phyloP scores from a whole-genome alignment of 768 basidiomycete species.

The Psilocybe tampanensis region DNA sequence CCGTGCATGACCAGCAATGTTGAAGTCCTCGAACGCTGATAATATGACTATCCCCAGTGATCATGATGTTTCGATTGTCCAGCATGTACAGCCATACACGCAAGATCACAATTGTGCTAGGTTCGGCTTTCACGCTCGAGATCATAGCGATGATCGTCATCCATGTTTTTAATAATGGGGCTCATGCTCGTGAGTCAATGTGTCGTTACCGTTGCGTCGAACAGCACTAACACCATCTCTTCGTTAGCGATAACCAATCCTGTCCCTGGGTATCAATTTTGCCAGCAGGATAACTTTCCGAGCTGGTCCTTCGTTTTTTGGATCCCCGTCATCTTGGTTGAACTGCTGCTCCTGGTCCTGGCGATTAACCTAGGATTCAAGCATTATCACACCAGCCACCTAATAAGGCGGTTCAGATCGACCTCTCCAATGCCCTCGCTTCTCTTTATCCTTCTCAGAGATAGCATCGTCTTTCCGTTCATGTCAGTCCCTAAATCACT shows the following conservation, averaged over 20 bases:
- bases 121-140: neutral
- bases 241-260: constrained; percentile 5
- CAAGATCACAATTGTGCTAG: constrained; percentile 1
- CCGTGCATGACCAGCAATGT: neutral
- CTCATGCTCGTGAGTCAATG: neutral
- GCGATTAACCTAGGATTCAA: constrained; percentile 2
- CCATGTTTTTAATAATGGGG: constrained; percentile 1
- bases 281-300: constrained; percentile 6
- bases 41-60: neutral
- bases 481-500: neutral
- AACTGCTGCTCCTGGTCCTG: constrained; percentile 5
- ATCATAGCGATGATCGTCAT: neutral
- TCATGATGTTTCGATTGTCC: constrained; percentile 12
- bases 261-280: constrained; percentile 3
- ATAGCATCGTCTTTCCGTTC: constrained; percentile 12
- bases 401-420: neutral
- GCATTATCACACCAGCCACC: constrained; percentile 1
- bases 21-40: too few relatives aligned
- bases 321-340: constrained; percentile 6
- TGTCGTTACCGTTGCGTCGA: neutral
- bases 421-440: neutral
- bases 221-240: neutral
- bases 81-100: constrained; percentile 15
- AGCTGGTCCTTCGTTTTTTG: constrained; percentile 6
- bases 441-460: constrained; percentile 11